These are phyloP conservation scores for Torulaspora franciscae DNA, from an alignment of 805 yeast species.

Conservation along the genomic window DNA sequence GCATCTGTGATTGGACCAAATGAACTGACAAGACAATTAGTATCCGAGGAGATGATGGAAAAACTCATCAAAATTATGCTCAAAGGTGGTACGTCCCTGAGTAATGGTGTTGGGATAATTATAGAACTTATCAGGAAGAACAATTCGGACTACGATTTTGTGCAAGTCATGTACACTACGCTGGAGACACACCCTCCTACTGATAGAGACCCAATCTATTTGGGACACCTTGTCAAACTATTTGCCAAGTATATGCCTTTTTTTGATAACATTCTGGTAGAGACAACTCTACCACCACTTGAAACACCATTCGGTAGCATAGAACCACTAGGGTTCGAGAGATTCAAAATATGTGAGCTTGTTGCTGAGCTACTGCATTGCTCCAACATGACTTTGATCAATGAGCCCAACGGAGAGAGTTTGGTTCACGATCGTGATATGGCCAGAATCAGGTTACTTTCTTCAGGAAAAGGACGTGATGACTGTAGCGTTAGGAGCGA, in stretches of 20 bases:
- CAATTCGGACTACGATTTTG: slow-evolving; percentile 89
- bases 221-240: slow-evolving; percentile 76
- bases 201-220: slow-evolving; percentile 85
- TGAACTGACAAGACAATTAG: slow-evolving; percentile 85
- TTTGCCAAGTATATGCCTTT: slow-evolving; percentile 69
- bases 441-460: slow-evolving; percentile 41
- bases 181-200: slow-evolving; percentile 88
- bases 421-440: slow-evolving; percentile 67
- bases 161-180: slow-evolving; percentile 77
- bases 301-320: slow-evolving; percentile 48
- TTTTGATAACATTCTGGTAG: slow-evolving; percentile 58
- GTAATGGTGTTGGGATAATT: slow-evolving; percentile 91
- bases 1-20: slow-evolving; percentile 94
- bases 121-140: slow-evolving; percentile 93
- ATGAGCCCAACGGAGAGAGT: slow-evolving; percentile 66
- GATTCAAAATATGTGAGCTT: slow-evolving; percentile 87
- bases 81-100: slow-evolving; percentile 76
- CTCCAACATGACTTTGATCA: slow-evolving; percentile 88
- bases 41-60: slow-evolving; percentile 63
- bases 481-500: slow-evolving; percentile 2
- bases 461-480: slow-evolving; percentile 17
- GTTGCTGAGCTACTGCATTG: slow-evolving; percentile 94
- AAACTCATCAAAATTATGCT: slow-evolving; percentile 74
- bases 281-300: slow-evolving; percentile 35
- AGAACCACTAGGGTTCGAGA: slow-evolving; percentile 85